Base-by-base conservation (phyloP, 495 filamentous ascomycete species). In the Baudoinia panamericana region DNA sequence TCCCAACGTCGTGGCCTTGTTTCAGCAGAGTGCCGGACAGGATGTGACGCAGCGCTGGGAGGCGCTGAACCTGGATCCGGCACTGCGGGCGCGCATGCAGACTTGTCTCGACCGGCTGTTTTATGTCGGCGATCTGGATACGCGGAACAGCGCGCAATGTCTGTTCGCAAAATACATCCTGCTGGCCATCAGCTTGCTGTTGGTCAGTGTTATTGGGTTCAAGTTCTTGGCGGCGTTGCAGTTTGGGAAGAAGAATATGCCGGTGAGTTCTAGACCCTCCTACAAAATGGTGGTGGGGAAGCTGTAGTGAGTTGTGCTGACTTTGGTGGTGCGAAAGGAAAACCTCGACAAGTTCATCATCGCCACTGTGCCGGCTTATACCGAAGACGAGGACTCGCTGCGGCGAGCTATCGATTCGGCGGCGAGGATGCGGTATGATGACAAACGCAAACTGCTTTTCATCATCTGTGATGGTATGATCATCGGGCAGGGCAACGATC, bases 391-490 rank as follows among this genome's bases (percentile, higher is more conserved):
- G 60, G 90, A 99, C 1, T 94, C 88, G 22, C 69, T 99, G 9
- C 82, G 90, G 41, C 85, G 86, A 64, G 92, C 88, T 45, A 90
- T 99, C 54, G 90, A 99, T 60, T 96, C 90, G 1, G 82, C 85
- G 47, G 86, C 90, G 15, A 75, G 86, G 45, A 93, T 99, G 86
- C 72, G 73, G 39, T 99, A 99, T 58, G 90, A 99, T 54, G 87
- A 99, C 62, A 96, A 96, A 63, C 82, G 90, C 50, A 99, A 99
- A 64, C 70, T 99, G 9, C 66, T 99, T 33, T 77, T 94, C 43
- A 71, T 99, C 33, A 70, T 99, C 43, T 99, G 90, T 53, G 90
- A 99, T 56, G 90, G 90, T 65, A 96, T 99, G 88, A 96, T 99
- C 63, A 88, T 99, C 47, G 90, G 90, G 45, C 86, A 94, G 63